Percentiles rank a stretch among this genome's conserved stretches.
Evolutionary conservation across 2,329 filamentous ascomycete species (phyloP).

Genomic region (Fusarium floridanum): DNA sequence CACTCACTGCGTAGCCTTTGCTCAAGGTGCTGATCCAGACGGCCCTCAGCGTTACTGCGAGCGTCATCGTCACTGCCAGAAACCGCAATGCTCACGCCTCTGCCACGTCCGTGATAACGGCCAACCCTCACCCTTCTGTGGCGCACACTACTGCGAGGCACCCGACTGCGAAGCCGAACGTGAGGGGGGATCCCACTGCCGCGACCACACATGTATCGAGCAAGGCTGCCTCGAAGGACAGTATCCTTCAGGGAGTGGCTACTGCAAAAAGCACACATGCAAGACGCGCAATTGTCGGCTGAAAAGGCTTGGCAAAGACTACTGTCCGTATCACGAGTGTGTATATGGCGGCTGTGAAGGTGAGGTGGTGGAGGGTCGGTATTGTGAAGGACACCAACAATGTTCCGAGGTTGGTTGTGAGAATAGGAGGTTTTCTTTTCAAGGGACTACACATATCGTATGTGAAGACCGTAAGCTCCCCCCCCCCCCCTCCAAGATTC

Average conservation of each 20-base stretch:
- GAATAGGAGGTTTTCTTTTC: slow-evolving; percentile 22
- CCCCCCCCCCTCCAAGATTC: no score
- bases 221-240: slow-evolving; percentile 40
- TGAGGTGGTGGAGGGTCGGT: slow-evolving; percentile 35
- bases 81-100: slow-evolving; percentile 39
- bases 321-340: slow-evolving; percentile 47
- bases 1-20: slow-evolving; percentile 41
- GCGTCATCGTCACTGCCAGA: slow-evolving; percentile 46
- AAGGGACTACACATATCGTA: slow-evolving; percentile 23
- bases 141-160: slow-evolving; percentile 47
- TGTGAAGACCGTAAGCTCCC: slow-evolving; percentile 44
- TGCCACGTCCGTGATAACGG: slow-evolving; percentile 47
- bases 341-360: slow-evolving; percentile 41
- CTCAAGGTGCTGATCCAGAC: slow-evolving; percentile 28
- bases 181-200: slow-evolving; percentile 38
- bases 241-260: slow-evolving; percentile 9
- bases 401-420: slow-evolving; percentile 19
- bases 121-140: slow-evolving; percentile 43
- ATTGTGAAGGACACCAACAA: slow-evolving; percentile 41
- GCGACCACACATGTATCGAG: slow-evolving; percentile 47
- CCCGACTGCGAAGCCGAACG: slow-evolving; percentile 44
- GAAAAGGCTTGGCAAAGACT: slow-evolving; percentile 35
- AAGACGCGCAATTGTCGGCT: slow-evolving; percentile 37
- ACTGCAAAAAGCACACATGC: slow-evolving; percentile 48
- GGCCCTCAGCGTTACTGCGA: slow-evolving; percentile 46